Conservation (phyloP, 306 rosid species). For the Begonia loranthoides region DNA sequence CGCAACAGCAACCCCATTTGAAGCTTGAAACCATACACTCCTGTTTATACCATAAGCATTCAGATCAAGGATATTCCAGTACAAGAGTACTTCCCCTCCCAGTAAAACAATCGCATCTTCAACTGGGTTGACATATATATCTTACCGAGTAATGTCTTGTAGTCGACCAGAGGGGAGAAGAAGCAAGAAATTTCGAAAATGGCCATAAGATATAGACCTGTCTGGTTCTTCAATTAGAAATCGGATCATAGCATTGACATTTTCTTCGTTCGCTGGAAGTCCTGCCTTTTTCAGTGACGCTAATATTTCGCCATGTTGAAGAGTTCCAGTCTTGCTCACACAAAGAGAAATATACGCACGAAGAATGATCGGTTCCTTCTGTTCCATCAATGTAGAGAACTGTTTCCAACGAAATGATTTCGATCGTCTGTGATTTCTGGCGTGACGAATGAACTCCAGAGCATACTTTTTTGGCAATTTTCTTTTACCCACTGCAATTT, state of each 20-base stretch:
- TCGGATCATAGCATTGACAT: conserved; percentile 95
- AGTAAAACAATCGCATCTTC: too few species aligned
- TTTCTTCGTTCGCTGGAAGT: conserved; percentile 94
- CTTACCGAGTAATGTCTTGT: conserved; percentile 96
- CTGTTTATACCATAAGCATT: conserved; percentile 27
- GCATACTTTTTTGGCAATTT: conserved; percentile 94
- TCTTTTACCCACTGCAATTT: conserved; percentile 78
- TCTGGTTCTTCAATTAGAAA: conserved; percentile 87
- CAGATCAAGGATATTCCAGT: background rate
- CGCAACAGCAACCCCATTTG: conserved; percentile 96
- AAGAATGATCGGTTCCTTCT: conserved; percentile 96
- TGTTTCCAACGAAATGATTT: conserved; percentile 97
- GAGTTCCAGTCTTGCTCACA: conserved; percentile 93
- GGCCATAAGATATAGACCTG: conserved; percentile 92
- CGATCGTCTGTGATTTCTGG: conserved; percentile 87
- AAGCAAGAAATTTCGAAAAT: conserved; percentile 95
- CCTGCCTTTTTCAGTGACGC: conserved; percentile 88
- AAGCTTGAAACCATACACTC: conserved; percentile 99
- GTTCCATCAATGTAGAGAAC: conserved; percentile 87
- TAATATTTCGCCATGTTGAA: conserved; percentile 86
- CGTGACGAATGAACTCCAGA: conserved; percentile 77
- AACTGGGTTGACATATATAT: conserved; percentile 7
- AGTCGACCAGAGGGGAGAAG: conserved; percentile 92
- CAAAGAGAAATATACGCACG: conserved; percentile 97
- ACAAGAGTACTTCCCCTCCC: background rate